phyloP scores from a whole-genome alignment of 2,329 filamentous ascomycete species.

The Penicillium corylophilum region DNA sequence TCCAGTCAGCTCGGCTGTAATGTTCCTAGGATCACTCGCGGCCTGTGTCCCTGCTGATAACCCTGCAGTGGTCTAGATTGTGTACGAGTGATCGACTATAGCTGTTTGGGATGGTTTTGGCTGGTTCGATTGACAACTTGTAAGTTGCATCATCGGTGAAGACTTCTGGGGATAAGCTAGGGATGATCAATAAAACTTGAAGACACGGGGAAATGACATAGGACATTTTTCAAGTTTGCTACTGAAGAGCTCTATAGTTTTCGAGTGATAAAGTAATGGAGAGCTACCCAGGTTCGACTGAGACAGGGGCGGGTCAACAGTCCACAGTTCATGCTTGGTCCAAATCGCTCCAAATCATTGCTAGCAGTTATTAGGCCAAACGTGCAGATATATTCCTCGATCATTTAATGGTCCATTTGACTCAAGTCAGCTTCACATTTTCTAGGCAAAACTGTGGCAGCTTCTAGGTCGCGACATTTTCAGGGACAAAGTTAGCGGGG shows the following conservation, averaged over 20 bases:
- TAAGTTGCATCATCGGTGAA: neutral
- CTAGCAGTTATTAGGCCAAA: neutral
- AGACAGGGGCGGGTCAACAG: neutral
- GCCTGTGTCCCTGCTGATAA: neutral
- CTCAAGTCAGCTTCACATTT: neutral
- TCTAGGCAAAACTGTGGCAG: neutral
- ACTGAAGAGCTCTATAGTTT: neutral
- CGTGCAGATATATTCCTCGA: neutral
- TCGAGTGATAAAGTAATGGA: neutral
- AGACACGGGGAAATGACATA: neutral
- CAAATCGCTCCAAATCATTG: neutral
- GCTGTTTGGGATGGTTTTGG: neutral
- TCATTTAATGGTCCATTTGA: neutral
- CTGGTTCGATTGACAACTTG: constrained; percentile 10
- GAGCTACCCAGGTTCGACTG: neutral
- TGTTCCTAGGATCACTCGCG: neutral
- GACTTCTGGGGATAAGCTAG: neutral
- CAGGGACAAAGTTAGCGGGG: neutral
- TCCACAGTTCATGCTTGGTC: neutral
- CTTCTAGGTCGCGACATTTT: neutral
- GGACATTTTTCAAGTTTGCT: neutral
- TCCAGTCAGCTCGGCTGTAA: constrained; percentile 11
- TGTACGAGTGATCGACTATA: neutral
- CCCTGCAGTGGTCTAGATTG: neutral
- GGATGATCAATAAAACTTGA: neutral